These are phyloP conservation scores for Rhizopogon vesiculosus DNA, from an alignment of 768 basidiomycete species.

Conservation along the genomic window DNA sequence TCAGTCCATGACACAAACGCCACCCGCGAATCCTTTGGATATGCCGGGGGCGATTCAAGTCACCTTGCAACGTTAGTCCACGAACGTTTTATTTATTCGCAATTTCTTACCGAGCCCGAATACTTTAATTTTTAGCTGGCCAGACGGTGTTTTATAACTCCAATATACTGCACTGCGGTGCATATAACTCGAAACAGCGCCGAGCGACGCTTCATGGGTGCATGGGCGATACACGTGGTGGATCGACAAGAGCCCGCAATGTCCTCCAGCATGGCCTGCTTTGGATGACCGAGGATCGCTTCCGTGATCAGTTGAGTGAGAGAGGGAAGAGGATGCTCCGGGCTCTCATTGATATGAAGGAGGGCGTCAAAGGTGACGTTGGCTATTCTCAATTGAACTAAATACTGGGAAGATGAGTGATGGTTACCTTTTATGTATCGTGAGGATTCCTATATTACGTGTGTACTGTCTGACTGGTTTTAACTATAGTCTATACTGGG, in stretches of 20 bases:
- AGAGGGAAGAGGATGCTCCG: constrained; percentile 52
- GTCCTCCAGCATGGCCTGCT: constrained; percentile 68
- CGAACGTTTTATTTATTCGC: background rate
- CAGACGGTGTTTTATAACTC: constrained; percentile 79
- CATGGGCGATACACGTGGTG: constrained; percentile 60
- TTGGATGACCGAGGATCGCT: constrained; percentile 60
- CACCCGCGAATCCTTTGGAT: constrained; percentile 52
- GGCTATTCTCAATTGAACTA: constrained; percentile 39
- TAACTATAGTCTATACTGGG: too few species aligned
- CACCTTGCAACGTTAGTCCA: constrained; percentile 45
- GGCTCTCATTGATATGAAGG: constrained; percentile 52
- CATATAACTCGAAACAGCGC: constrained; percentile 43
- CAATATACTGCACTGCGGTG: constrained; percentile 73
- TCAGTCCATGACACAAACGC: constrained; percentile 44
- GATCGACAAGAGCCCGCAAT: constrained; percentile 60
- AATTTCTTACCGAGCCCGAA: background rate
- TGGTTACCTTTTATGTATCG: too few species aligned
- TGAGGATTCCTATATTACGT: too few species aligned
- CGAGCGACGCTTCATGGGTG: constrained; percentile 69
- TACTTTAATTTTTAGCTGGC: constrained; percentile 39
- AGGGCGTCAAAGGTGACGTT: constrained; percentile 34
- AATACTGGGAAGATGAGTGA: background rate
- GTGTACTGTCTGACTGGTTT: too few species aligned
- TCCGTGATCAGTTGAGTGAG: constrained; percentile 41
- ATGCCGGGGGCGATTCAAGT: constrained; percentile 69